A percentile compares a stretch with the other conserved stretches of the same genome.
Conservation (phyloP, 345 rosid genomes). For the Microcos paniculata region DNA sequence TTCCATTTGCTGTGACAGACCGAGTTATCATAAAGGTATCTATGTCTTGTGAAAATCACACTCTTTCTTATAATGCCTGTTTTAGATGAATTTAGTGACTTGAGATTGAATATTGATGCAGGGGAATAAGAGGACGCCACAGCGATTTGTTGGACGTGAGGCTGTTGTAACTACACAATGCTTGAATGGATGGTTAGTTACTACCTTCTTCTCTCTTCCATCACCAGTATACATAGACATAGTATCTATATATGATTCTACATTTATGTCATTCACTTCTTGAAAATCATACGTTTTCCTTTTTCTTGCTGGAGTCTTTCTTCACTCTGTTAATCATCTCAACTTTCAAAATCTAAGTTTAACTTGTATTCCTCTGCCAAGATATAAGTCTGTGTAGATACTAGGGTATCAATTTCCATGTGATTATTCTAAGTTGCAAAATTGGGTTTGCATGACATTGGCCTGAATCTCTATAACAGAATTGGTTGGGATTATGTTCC, state of each 20-base stretch:
- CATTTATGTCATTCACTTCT: background rate
- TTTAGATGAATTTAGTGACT: constrained; percentile 16
- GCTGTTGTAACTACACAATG: constrained; percentile 91
- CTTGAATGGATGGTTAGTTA: constrained; percentile 89
- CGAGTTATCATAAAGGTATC: constrained; percentile 85
- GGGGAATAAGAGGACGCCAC: constrained; percentile 98
- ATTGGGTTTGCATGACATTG: background rate
- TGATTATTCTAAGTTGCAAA: background rate
- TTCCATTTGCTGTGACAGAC: constrained; percentile 86
- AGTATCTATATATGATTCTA: background rate
- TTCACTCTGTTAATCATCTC: background rate
- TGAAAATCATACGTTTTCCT: background rate
- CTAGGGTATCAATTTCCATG: background rate
- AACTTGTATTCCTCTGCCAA: background rate
- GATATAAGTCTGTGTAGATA: background rate
- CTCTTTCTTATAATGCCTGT: constrained; percentile 5
- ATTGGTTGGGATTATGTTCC: background rate
- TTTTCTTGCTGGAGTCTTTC: background rate
- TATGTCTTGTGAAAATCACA: constrained; percentile 7
- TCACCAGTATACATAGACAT: background rate
- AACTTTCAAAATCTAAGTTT: background rate
- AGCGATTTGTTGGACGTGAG: constrained; percentile 89
- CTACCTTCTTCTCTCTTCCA: background rate
- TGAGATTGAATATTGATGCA: constrained; percentile 31
- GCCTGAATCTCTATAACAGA: background rate